A percentile compares a stretch with the other conserved stretches of the same genome.
Evolutionary conservation across 495 filamentous ascomycete genomes (phyloP).

Genomic region (Tuber calosporum): DNA sequence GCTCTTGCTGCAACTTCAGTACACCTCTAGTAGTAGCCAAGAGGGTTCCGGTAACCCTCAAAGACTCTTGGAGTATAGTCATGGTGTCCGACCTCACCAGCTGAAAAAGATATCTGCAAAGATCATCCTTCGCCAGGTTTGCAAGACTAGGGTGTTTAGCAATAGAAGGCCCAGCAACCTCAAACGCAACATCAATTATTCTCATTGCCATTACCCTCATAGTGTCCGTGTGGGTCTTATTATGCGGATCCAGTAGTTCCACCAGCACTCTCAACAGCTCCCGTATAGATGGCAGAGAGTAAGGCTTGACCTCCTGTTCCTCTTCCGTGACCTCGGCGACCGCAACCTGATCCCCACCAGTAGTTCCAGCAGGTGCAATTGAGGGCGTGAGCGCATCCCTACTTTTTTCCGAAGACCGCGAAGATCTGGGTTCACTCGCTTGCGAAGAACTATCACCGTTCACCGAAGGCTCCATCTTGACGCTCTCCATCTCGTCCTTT

Average conservation of each 20-base stretch:
- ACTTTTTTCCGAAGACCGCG: conserved; percentile 40
- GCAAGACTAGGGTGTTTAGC: conserved; percentile 86
- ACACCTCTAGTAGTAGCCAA: conserved; percentile 86
- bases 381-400: conserved; percentile 25
- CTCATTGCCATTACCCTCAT: conserved; percentile 95
- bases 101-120: conserved; percentile 94
- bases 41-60: conserved; percentile 84
- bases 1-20: conserved; percentile 91
- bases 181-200: conserved; percentile 94
- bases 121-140: conserved; percentile 78
- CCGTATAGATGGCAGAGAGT: conserved; percentile 84
- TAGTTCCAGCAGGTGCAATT: conserved; percentile 37
- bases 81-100: conserved; percentile 94
- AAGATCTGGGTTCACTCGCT: conserved; percentile 46
- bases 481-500: conserved; percentile 59
- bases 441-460: conserved; percentile 55
- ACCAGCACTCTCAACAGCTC: conserved; percentile 94
- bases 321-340: conserved; percentile 37
- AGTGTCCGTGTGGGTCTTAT: conserved; percentile 81
- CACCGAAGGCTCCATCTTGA: conserved; percentile 86
- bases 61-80: conserved; percentile 79
- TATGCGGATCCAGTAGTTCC: conserved; percentile 86
- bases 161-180: conserved; percentile 93
- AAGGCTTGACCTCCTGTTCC: conserved; percentile 63
- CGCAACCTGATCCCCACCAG: conserved; percentile 19